Conservation (phyloP, 495 filamentous ascomycete species). For the Aspergillus ellipticus region DNA sequence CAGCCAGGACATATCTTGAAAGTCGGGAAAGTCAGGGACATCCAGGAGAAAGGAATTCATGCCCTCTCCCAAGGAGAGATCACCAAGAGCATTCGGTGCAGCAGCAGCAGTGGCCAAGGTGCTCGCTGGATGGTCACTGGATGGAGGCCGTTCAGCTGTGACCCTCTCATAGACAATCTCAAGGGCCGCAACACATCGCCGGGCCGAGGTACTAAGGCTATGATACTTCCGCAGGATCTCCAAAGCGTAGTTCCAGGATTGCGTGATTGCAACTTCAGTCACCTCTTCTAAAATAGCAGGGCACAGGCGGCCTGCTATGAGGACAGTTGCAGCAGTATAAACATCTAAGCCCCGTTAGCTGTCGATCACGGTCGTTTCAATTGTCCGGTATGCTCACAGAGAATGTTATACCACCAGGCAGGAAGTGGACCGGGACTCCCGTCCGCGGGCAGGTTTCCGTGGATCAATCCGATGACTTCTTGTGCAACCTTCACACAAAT, state of each 20-base stretch:
- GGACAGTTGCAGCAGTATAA: constrained; percentile 37
- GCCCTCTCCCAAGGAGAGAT: constrained; percentile 29
- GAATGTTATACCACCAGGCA: constrained; percentile 42
- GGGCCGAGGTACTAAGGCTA: constrained; percentile 31
- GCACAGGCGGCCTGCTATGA: constrained; percentile 34
- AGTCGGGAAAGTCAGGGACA: constrained; percentile 29
- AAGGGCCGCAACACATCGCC: constrained; percentile 35
- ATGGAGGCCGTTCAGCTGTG: constrained; percentile 17
- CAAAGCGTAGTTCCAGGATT: constrained; percentile 31
- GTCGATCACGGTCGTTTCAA: neutral
- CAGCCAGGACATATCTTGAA: constrained; percentile 40
- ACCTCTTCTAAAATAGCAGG: constrained; percentile 29
- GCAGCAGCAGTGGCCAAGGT: neutral
- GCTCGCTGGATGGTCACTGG: neutral
- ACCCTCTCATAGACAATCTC: constrained; percentile 39
- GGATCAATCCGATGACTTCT: constrained; percentile 33
- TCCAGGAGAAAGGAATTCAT: constrained; percentile 30
- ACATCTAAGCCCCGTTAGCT: constrained; percentile 20
- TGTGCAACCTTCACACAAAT: constrained; percentile 38
- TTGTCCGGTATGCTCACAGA: constrained; percentile 23
- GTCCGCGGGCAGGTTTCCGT: constrained; percentile 30
- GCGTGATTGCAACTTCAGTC: constrained; percentile 21
- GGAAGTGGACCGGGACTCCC: constrained; percentile 34
- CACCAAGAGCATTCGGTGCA: constrained; percentile 13
- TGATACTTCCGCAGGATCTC: constrained; percentile 36